Conservation (phyloP, 306 rosid genomes). For the Cucurbita maxima region DNA sequence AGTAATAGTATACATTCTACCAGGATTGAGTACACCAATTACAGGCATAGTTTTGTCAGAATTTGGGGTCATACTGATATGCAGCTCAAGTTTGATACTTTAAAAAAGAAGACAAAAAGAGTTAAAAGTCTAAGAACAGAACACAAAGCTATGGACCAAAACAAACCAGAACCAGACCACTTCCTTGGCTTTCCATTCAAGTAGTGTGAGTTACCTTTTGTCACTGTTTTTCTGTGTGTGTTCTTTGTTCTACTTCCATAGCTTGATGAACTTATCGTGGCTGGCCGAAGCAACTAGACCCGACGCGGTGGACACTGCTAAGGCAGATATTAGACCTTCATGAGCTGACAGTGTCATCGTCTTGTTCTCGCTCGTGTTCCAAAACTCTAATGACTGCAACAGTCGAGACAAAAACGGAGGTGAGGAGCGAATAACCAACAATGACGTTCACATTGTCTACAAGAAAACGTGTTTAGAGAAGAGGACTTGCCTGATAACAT, state of each 20-base stretch:
- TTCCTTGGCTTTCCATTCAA: neutral
- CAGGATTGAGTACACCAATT: neutral
- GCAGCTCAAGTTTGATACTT: neutral
- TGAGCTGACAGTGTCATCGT: conserved; percentile 84
- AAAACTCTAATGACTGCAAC: conserved; percentile 85
- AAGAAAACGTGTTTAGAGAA: neutral
- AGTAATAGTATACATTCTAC: conserved; percentile 3
- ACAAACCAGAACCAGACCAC: neutral
- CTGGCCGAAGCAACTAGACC: conserved; percentile 92
- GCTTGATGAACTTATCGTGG: conserved; percentile 77
- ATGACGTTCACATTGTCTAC: neutral
- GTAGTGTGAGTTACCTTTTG: neutral
- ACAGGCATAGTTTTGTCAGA: conserved; percentile 4
- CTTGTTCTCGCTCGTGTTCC: conserved; percentile 90
- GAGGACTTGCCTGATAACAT: conserved; percentile 73
- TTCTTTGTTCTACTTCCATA: conserved; percentile 48
- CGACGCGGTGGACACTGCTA: conserved; percentile 60
- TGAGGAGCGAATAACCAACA: neutral
- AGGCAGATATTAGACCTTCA: conserved; percentile 67
- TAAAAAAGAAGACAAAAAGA: neutral
- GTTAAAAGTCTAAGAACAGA: neutral
- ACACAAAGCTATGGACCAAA: neutral
- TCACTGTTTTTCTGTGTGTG: neutral
- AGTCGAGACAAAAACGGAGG: neutral
- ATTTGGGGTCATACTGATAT: neutral